Conservation (phyloP, 352 stramenopile genomes). For the Globisporangium megalacanthum region DNA sequence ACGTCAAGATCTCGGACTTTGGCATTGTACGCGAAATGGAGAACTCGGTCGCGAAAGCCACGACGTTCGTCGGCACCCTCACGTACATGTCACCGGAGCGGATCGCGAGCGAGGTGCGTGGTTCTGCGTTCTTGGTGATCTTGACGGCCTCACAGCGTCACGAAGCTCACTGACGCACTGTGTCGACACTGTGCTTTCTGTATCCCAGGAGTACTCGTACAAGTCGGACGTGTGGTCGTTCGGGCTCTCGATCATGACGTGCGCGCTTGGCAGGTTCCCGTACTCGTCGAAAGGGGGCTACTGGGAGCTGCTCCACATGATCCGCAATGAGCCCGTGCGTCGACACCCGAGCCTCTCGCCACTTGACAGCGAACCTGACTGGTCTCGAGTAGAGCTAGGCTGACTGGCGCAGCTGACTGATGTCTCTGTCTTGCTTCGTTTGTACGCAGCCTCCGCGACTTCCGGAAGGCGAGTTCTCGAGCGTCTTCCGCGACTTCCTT, state of each 20-base stretch:
- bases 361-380: no score
- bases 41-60: conserved; percentile 82
- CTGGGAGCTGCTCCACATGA: conserved; percentile 88
- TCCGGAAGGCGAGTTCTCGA: conserved; percentile 65
- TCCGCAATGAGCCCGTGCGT: conserved; percentile 73
- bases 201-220: conserved; percentile 67
- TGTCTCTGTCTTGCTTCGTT: not conserved
- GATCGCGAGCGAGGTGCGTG: conserved; percentile 78
- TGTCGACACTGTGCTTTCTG: not conserved
- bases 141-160: not conserved
- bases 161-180: not conserved
- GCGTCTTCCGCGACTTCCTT: conserved; percentile 71
- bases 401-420: not conserved
- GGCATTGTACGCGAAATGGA: conserved; percentile 83
- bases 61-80: conserved; percentile 90
- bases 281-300: conserved; percentile 85
- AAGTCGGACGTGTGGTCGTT: conserved; percentile 87
- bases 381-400: no score
- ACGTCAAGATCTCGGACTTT: conserved; percentile 89
- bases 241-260: conserved; percentile 86
- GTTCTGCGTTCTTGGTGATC: not conserved
- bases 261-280: conserved; percentile 84
- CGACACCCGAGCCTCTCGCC: no score
- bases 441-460: conserved; percentile 45
- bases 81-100: conserved; percentile 94